Base-by-base conservation (phyloP, 345 rosid species). In the Brassica incana region DNA sequence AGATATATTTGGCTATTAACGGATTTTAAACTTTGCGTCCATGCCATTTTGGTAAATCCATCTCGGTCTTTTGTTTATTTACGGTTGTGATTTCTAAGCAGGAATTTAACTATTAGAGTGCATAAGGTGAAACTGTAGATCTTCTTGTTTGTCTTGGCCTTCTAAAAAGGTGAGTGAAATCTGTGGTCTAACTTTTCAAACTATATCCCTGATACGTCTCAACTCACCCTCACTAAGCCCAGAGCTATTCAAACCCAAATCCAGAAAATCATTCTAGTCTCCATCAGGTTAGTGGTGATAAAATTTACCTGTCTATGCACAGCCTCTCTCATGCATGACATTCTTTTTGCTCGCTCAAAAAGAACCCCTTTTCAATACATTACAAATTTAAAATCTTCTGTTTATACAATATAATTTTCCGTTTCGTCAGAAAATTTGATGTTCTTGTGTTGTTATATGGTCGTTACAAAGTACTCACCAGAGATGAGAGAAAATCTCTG, bases 181-280 rank as follows among this genome's bases (percentile, higher is more conserved):
- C 27, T 79, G 90, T 20, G 96, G 92, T 77, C 80, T 92, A 18
- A 85, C 90, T 2, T 80, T 81, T 20, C 91, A 88, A 67, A 61
- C 82, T 48, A 12, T 45, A 63, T 91, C 70, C 99, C 99, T 0
- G 99, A 95, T 81, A 95, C 97, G 69, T 85, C 87, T 50, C 63
- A 75, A 76, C 91, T 95, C 62, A 95, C 88, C 78, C 85, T 90
- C 71, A 27, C 84, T 8, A 90, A 95, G 79, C 82, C 90, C 85
- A 89, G 95, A 82, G 85, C 85, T 82, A 81, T 87, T 74, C 97
- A 92, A 82, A 88, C 90, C 78, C 88, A 92, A 76, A 87, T 90
- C 73, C 98, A 95, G 85, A 91, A 95, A 86, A 84, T 90, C 11
- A 82, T 88, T 70, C 89, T 91, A 67, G 83, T 88, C 76, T 84